These are phyloP conservation scores for Saturnispora besseyi DNA, from an alignment of 805 yeast species.

Conservation along the genomic window DNA sequence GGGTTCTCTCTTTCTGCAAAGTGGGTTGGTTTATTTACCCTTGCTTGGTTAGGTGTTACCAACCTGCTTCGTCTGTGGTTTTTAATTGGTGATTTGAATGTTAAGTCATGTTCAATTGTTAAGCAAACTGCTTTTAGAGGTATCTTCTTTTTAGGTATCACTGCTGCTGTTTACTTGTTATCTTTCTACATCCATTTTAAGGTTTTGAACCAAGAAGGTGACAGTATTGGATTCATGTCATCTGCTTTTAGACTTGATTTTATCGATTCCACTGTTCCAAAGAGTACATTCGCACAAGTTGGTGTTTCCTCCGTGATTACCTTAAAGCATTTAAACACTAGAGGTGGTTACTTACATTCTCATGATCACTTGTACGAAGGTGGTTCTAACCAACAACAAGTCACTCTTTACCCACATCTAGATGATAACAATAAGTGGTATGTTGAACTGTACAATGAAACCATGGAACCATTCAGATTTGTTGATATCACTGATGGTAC, in stretches of 20 bases:
- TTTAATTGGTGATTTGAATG: conserved; percentile 58
- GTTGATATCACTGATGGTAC: conserved; percentile 58
- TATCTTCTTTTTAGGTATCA: conserved; percentile 46
- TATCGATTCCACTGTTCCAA: conserved; percentile 52
- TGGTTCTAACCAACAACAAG: conserved; percentile 79
- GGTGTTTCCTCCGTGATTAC: conserved; percentile 65
- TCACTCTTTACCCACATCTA: conserved; percentile 70
- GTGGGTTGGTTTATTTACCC: conserved; percentile 79
- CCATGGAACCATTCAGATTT: conserved; percentile 48
- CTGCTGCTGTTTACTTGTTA: conserved; percentile 43
- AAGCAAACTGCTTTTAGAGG: conserved; percentile 46
- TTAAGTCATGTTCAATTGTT: conserved; percentile 35
- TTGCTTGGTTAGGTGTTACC: conserved; percentile 65
- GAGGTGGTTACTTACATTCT: conserved; percentile 80
- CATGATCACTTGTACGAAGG: conserved; percentile 62
- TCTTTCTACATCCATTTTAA: conserved; percentile 60
- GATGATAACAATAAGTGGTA: conserved; percentile 69
- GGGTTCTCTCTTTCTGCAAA: conserved; percentile 70
- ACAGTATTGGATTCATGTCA: conserved; percentile 63
- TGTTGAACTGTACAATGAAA: conserved; percentile 56
- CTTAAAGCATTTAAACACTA: conserved; percentile 58
- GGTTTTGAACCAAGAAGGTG: conserved; percentile 51
- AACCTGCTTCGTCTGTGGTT: conserved; percentile 63
- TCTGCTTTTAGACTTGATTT: conserved; percentile 63
- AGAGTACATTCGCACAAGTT: conserved; percentile 50